Conservation (phyloP, 805 yeast species). For the Cyberlindnera galapagoensis region DNA sequence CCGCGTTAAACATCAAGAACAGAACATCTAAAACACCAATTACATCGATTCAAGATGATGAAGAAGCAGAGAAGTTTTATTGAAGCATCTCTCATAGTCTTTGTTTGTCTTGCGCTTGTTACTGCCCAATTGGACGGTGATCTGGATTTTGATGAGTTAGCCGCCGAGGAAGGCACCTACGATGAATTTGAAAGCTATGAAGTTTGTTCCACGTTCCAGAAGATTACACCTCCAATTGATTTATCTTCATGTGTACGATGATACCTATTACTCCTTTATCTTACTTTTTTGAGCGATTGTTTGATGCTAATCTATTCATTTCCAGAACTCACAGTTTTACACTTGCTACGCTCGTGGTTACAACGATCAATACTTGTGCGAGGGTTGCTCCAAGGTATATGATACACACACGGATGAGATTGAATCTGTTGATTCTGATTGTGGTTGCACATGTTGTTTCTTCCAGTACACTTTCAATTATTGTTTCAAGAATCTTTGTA, state of each 20-base stretch:
- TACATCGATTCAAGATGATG: too few species aligned
- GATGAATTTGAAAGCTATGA: too few species aligned
- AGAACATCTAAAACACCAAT: too few species aligned
- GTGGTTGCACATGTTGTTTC: slow-evolving; percentile 23
- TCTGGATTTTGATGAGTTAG: too few species aligned
- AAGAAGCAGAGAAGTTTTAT: too few species aligned
- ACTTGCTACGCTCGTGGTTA: slow-evolving; percentile 19
- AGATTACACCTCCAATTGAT: background rate
- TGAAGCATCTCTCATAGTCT: too few species aligned
- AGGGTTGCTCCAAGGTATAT: slow-evolving; percentile 21
- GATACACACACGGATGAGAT: slow-evolving; percentile 1
- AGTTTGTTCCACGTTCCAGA: background rate
- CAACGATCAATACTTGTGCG: slow-evolving; percentile 19
- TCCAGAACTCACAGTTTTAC: background rate
- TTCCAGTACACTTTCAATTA: slow-evolving; percentile 19
- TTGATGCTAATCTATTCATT: background rate
- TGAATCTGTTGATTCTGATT: slow-evolving; percentile 13
- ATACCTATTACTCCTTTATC: background rate
- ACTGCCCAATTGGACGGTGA: too few species aligned
- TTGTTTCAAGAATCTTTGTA: slow-evolving; percentile 19
- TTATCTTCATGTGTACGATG: background rate
- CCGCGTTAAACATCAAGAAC: too few species aligned
- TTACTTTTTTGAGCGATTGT: background rate
- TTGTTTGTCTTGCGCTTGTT: too few species aligned
- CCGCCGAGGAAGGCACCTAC: background rate